These are phyloP conservation scores for Stemphylium vesicarium DNA, from an alignment of 2,329 filamentous ascomycete genomes.

Conservation along the genomic window DNA sequence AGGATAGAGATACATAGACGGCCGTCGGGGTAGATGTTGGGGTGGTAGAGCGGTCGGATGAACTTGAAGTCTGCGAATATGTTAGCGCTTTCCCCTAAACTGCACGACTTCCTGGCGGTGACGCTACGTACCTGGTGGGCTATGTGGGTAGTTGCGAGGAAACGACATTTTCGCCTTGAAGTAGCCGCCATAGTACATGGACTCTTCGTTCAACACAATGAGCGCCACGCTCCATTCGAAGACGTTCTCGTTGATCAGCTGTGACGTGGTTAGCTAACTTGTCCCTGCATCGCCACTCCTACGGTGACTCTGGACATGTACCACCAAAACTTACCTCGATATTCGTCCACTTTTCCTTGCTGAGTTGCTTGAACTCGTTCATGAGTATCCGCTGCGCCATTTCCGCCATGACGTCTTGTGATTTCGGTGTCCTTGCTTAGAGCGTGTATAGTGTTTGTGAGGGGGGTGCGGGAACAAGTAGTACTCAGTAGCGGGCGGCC, in stretches of 20 bases:
- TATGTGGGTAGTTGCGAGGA: conserved; percentile 85
- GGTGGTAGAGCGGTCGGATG: conserved; percentile 79
- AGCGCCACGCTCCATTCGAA: conserved; percentile 87
- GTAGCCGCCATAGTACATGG: conserved; percentile 90
- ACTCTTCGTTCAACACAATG: conserved; percentile 91
- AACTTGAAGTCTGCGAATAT: conserved; percentile 75
- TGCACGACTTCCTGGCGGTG: conserved; percentile 7
- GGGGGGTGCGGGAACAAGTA: conserved; percentile 10
- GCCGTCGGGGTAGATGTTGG: conserved; percentile 91
- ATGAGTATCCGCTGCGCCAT: conserved; percentile 81
- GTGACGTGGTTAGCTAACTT: conserved; percentile 31
- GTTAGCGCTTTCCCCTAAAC: conserved; percentile 13
- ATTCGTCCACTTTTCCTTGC: conserved; percentile 92
- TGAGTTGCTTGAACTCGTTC: conserved; percentile 82
- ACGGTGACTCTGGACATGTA: not conserved
- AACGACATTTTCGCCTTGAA: conserved; percentile 92
- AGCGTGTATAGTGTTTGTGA: conserved; percentile 18
- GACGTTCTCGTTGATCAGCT: conserved; percentile 82
- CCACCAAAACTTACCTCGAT: conserved; percentile 69
- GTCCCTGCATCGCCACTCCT: conserved; percentile 16
- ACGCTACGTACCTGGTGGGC: conserved; percentile 67
- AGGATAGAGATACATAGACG: conserved; percentile 96
- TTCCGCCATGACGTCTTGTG: conserved; percentile 34
- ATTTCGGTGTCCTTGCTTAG: conserved; percentile 3
- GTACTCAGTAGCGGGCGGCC: not conserved